Base-by-base conservation (phyloP, 257 asterid genomes). In the Ilex aquifolium region DNA sequence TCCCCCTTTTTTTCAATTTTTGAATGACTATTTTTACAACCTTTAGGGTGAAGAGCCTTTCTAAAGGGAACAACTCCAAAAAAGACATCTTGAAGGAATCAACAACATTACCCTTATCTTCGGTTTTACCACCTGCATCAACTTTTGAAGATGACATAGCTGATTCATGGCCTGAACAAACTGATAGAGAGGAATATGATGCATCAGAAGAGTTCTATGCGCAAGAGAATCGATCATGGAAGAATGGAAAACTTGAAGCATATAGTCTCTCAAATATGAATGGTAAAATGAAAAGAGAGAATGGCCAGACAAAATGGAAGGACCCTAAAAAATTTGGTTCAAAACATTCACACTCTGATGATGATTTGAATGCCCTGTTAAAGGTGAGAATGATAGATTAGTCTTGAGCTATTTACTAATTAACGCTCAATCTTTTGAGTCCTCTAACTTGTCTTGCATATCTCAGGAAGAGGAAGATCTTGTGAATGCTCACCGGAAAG, bases 41-140 rank as follows among this genome's bases (percentile, higher is more conserved):
- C 42, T 65, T 15, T 61, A 93, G 99, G 83, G 99, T 93, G 60
- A 93, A 93, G 87, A 90, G 97, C 76, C 96, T 93, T 46, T 93
- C 99, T 21, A 93, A 85, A 77, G 88, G 96, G 53, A 84, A 85
- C 72, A 79, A 74, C 70, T 62, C 95, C 68, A 93, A 88, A 60
- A 93, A 79, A 75, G 99, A 93, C 2, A 77, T 76, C 59, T 62
- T 86, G 83, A 93, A 79, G 73, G 99, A 93, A 74, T 83, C 97
- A 39, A 85, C 76, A 10, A 61, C 83, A 57, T 85, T 79, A 48
- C 82, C 95, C 8, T 56, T 80, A 55, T 76, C 88, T 65, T 78
- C 93, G 48, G 49, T 64, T 66, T 73, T 66, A 60, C 87, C 86
- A 51, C 78, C 87, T 58, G 69, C 85, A 67, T 70, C 92, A 15